These are phyloP conservation scores for Daldinia decipiens DNA, from an alignment of 495 filamentous ascomycete genomes.

Conservation along the genomic window DNA sequence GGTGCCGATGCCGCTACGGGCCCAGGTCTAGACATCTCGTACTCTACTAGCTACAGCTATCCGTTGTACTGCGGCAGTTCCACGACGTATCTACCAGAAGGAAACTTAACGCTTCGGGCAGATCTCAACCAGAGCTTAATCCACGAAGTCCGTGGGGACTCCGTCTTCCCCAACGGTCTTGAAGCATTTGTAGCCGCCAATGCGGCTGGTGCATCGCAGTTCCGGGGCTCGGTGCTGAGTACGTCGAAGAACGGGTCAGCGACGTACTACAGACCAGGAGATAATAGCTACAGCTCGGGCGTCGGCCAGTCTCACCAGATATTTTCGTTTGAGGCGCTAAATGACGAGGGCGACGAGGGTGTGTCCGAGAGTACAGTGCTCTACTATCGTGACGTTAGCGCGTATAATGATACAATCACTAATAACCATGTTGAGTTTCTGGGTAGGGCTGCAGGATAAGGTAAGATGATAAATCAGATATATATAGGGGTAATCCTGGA, in stretches of 20 bases:
- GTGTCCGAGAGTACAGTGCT: conserved; percentile 39
- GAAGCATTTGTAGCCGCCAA: conserved; percentile 55
- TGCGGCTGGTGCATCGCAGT: conserved; percentile 25
- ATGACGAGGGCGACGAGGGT: conserved; percentile 25
- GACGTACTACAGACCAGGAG: conserved; percentile 58
- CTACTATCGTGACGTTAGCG: conserved; percentile 50
- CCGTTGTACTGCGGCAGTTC: conserved; percentile 70
- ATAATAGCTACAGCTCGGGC: conserved; percentile 57
- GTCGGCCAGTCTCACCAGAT: conserved; percentile 66
- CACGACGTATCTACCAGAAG: conserved; percentile 55
- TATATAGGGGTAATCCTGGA: neutral
- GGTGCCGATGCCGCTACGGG: conserved; percentile 66
- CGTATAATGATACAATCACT: conserved; percentile 43
- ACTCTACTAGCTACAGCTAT: conserved; percentile 66
- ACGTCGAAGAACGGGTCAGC: conserved; percentile 69
- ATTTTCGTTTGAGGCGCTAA: conserved; percentile 59
- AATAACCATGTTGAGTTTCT: conserved; percentile 31
- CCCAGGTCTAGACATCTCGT: conserved; percentile 42
- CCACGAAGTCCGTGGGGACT: conserved; percentile 61
- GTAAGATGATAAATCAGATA: neutral
- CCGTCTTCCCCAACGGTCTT: conserved; percentile 70
- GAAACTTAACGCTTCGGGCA: conserved; percentile 69
- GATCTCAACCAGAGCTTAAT: conserved; percentile 68
- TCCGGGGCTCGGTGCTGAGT: conserved; percentile 55
- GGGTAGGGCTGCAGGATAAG: conserved; percentile 11